These are phyloP conservation scores for Ogataea henricii DNA, from an alignment of 805 yeast genomes.

Conservation along the genomic window DNA sequence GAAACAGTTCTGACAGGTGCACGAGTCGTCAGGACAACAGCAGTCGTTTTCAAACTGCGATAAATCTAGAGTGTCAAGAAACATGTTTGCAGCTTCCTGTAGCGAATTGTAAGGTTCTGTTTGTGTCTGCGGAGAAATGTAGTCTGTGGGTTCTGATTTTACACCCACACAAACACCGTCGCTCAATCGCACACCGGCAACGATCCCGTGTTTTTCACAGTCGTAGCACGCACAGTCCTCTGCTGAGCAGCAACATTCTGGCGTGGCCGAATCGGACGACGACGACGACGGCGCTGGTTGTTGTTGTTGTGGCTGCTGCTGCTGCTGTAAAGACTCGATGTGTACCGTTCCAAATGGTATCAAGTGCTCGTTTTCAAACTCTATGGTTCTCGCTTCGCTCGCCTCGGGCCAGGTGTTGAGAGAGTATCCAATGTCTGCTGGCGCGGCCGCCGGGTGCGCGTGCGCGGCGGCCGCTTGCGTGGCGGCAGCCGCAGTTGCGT, in stretches of 20 bases:
- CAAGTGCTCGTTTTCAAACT: background rate
- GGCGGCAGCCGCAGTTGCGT: background rate
- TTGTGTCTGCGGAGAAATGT: background rate
- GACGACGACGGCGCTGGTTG: background rate
- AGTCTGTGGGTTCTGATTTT: slow-evolving; percentile 3
- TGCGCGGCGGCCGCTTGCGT: too few relatives aligned
- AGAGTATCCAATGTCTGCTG: background rate
- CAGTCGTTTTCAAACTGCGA: slow-evolving; percentile 31
- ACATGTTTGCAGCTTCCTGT: slow-evolving; percentile 23
- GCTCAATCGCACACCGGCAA: slow-evolving; percentile 30
- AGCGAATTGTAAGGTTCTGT: background rate
- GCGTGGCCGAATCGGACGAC: slow-evolving; percentile 4
- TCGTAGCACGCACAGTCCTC: slow-evolving; percentile 38
- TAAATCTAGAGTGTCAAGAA: slow-evolving; percentile 24
- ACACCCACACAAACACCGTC: slow-evolving; percentile 30
- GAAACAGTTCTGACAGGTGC: slow-evolving; percentile 35
- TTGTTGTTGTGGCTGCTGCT: background rate
- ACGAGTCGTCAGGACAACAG: slow-evolving; percentile 34
- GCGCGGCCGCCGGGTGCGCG: too few relatives aligned
- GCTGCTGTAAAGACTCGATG: slow-evolving; percentile 5
- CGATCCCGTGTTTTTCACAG: slow-evolving; percentile 38
- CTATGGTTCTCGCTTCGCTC: background rate
- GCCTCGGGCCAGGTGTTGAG: slow-evolving; percentile 1
- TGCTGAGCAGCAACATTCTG: slow-evolving; percentile 34
- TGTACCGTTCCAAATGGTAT: slow-evolving; percentile 3